A percentile compares a stretch with the other conserved stretches of the same genome.
Conservation (phyloP, 2,329 filamentous ascomycete species). For the Teratosphaeria viscida region DNA sequence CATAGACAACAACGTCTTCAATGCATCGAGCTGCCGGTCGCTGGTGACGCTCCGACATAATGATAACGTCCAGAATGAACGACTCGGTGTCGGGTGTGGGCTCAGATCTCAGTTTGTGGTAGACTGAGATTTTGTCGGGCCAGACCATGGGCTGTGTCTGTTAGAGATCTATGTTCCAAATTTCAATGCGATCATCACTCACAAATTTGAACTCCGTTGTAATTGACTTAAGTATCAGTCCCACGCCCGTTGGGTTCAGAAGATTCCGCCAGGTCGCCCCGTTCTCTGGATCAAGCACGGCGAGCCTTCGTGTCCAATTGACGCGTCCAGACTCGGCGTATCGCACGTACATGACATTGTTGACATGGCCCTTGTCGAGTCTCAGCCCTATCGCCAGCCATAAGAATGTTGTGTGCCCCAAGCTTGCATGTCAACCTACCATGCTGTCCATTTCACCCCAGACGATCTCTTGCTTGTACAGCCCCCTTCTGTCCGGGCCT, state of each 20-base stretch:
- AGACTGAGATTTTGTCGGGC: conserved; percentile 72
- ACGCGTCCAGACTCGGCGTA: conserved; percentile 75
- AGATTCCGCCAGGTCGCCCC: conserved; percentile 57
- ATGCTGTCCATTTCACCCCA: conserved; percentile 74
- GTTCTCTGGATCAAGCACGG: conserved; percentile 51
- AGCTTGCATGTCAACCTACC: conserved; percentile 30
- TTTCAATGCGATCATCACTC: conserved; percentile 24
- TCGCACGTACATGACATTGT: conserved; percentile 73
- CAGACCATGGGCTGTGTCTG: conserved; percentile 65
- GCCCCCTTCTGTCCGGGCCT: conserved; percentile 47
- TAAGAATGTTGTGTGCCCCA: background rate
- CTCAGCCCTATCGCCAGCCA: conserved; percentile 17
- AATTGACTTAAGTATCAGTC: conserved; percentile 71
- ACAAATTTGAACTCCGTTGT: conserved; percentile 83
- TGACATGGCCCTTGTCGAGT: conserved; percentile 54
- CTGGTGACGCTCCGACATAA: conserved; percentile 66
- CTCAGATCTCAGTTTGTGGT: conserved; percentile 59
- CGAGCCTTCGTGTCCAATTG: conserved; percentile 67
- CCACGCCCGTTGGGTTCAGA: conserved; percentile 54
- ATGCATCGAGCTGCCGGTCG: conserved; percentile 61
- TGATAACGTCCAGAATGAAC: conserved; percentile 51
- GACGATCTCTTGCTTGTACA: conserved; percentile 57
- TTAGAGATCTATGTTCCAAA: background rate
- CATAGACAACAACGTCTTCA: conserved; percentile 73
- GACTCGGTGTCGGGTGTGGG: conserved; percentile 42